Conservation (phyloP, 2,329 filamentous ascomycete species). For the Remersonia thermophila region DNA sequence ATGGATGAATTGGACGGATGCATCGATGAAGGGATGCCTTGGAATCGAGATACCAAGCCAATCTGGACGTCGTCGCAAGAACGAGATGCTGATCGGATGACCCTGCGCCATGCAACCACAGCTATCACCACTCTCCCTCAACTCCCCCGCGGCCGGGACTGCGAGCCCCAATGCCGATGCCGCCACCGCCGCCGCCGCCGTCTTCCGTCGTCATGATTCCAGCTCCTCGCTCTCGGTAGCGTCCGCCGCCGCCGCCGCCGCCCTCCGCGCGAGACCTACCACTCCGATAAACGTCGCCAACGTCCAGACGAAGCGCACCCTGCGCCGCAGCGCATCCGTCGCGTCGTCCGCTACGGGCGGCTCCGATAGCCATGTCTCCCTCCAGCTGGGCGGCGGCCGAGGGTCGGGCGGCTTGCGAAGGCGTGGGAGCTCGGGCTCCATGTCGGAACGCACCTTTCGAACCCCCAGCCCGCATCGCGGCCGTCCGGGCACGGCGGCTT, state of each 20-base stretch:
- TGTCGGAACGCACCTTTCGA: conserved; percentile 81
- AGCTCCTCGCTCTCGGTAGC: conserved; percentile 50
- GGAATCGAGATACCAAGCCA: too few relatives aligned
- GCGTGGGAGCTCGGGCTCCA: conserved; percentile 61
- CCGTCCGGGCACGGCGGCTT: conserved; percentile 24
- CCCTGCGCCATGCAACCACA: conserved; percentile 28
- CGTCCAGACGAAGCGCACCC: conserved; percentile 77
- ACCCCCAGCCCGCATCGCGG: conserved; percentile 50
- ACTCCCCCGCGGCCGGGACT: conserved; percentile 41
- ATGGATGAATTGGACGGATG: too few relatives aligned
- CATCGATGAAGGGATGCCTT: too few relatives aligned
- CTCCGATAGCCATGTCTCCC: conserved; percentile 2
- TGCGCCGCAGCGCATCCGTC: conserved; percentile 57
- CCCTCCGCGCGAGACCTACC: conserved; percentile 64
- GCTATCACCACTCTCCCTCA: background rate
- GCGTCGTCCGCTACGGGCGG: conserved; percentile 44
- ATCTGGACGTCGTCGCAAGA: too few relatives aligned
- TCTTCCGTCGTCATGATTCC: conserved; percentile 57
- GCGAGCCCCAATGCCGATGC: conserved; percentile 52
- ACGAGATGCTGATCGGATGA: background rate
- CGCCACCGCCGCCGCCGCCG: conserved; percentile 67
- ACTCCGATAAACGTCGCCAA: conserved; percentile 70
- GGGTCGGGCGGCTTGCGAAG: conserved; percentile 54
- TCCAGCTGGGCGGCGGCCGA: conserved; percentile 12
- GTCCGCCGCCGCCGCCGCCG: conserved; percentile 74